A percentile compares a stretch with the other conserved stretches of the same genome.
These are phyloP conservation scores for Laetiporus sulphureus DNA, from an alignment of 1,284 basidiomycete genomes.

Conservation along the genomic window DNA sequence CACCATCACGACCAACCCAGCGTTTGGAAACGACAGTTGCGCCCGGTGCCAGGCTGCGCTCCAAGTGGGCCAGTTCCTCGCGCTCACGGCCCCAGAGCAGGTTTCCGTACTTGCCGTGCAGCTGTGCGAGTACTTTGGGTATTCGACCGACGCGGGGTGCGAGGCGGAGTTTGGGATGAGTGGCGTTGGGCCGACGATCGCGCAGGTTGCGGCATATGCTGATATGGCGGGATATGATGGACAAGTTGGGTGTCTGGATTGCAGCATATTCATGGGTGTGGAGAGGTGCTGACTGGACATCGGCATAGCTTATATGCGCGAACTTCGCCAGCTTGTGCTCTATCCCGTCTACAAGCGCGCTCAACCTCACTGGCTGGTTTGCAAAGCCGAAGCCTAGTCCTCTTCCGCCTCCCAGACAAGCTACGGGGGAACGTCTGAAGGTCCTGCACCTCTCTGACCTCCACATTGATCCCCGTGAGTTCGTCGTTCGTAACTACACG, in stretches of 20 bases:
- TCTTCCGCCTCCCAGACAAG: constrained; percentile 44
- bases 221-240: constrained; percentile 66
- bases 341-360: constrained; percentile 40
- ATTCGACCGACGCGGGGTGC: constrained; percentile 50
- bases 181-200: constrained; percentile 49
- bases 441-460: constrained; percentile 75
- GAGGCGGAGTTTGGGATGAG: constrained; percentile 38
- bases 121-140: constrained; percentile 55
- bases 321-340: constrained; percentile 48
- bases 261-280: too few species aligned
- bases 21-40: constrained; percentile 48
- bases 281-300: too few species aligned
- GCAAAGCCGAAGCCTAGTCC: constrained; percentile 64
- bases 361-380: constrained; percentile 54
- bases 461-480: constrained; percentile 67
- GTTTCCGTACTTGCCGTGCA: constrained; percentile 51
- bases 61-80: constrained; percentile 59
- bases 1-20: constrained; percentile 43
- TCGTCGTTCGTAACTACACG: not conserved
- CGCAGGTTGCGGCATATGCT: constrained; percentile 61
- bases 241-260: constrained; percentile 36
- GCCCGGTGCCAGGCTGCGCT: constrained; percentile 57
- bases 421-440: constrained; percentile 60
- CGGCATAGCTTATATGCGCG: constrained; percentile 32
- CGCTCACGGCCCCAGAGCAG: constrained; percentile 52